A percentile compares a stretch with the other conserved stretches of the same genome.
Conservation (phyloP, 805 yeast genomes). For the Brettanomyces nanus region DNA sequence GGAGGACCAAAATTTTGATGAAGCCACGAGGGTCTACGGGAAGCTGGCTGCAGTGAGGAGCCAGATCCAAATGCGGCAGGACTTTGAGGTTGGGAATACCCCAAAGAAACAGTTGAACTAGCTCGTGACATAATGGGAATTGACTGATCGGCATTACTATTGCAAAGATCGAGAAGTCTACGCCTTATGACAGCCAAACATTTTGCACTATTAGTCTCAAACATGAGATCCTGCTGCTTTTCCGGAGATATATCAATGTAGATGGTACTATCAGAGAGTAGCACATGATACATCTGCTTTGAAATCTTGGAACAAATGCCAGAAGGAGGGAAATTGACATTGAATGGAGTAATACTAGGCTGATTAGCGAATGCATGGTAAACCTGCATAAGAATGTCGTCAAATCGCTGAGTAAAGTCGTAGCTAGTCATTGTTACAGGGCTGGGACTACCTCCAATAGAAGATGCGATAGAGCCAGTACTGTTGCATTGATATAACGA, state of each 20-base stretch:
- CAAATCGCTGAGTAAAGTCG: slow-evolving; percentile 32
- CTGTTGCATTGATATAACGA: slow-evolving; percentile 16
- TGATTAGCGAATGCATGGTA: slow-evolving; percentile 43
- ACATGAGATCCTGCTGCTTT: slow-evolving; percentile 22
- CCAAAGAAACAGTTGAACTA: slow-evolving; percentile 17
- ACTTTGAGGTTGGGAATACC: slow-evolving; percentile 3
- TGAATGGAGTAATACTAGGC: slow-evolving; percentile 64
- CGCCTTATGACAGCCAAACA: slow-evolving; percentile 25
- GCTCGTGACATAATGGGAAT: slow-evolving; percentile 18
- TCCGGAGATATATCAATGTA: slow-evolving; percentile 19
- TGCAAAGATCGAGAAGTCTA: slow-evolving; percentile 26
- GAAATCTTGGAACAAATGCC: slow-evolving; percentile 57
- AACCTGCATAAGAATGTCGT: slow-evolving; percentile 35
- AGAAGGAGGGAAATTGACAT: slow-evolving; percentile 55
- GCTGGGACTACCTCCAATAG: slow-evolving; percentile 6
- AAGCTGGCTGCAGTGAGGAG: slow-evolving; percentile 3
- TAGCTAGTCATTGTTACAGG: slow-evolving; percentile 14
- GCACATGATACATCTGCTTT: slow-evolving; percentile 37
- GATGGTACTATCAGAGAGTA: slow-evolving; percentile 12
- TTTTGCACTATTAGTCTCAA: slow-evolving; percentile 15
- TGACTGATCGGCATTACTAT: slow-evolving; percentile 12
- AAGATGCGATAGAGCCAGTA: slow-evolving; percentile 16
- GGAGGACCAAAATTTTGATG: slow-evolving; percentile 25
- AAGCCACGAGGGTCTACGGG: slow-evolving; percentile 28
- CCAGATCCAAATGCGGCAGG: neutral